Percentiles rank a stretch among this genome's conserved stretches.
Evolutionary conservation across 139 green algal species (phyloP).

Genomic region (Coelastrella sp.): DNA sequence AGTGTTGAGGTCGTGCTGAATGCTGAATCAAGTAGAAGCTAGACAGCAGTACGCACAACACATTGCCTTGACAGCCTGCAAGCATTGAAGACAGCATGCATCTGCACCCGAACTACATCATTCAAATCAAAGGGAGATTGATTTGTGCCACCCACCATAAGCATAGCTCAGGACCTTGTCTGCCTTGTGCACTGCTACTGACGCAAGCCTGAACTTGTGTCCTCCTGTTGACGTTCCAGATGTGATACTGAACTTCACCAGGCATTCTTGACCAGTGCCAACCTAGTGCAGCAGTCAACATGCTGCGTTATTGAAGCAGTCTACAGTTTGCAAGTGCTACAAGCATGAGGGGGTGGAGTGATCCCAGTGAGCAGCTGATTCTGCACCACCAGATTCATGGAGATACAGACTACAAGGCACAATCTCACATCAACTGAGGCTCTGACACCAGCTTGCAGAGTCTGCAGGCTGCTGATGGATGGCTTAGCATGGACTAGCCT

Average conservation of each 20-base stretch:
- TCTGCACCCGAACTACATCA: neutral
- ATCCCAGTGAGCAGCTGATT: too few species aligned
- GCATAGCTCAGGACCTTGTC: conserved; percentile 46
- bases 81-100: neutral
- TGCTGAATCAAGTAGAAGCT: too few species aligned
- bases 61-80: neutral
- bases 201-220: conserved; percentile 45
- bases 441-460: too few species aligned
- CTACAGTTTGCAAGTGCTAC: neutral
- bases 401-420: too few species aligned
- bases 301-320: too few species aligned
- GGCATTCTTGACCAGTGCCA: conserved; percentile 5
- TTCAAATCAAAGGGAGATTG: neutral
- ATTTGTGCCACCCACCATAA: neutral
- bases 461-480: too few species aligned
- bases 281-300: neutral
- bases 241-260: conserved; percentile 18
- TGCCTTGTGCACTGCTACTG: conserved; percentile 46
- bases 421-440: too few species aligned
- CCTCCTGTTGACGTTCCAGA: neutral
- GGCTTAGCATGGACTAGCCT: too few species aligned
- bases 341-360: too few species aligned
- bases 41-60: too few species aligned
- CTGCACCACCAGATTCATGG: too few species aligned
- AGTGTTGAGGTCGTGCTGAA: too few species aligned